Percentiles rank a stretch among this genome's conserved stretches.
phyloP scores from a whole-genome alignment of 78 protist genomes.

The Goniomonas avonlea region DNA sequence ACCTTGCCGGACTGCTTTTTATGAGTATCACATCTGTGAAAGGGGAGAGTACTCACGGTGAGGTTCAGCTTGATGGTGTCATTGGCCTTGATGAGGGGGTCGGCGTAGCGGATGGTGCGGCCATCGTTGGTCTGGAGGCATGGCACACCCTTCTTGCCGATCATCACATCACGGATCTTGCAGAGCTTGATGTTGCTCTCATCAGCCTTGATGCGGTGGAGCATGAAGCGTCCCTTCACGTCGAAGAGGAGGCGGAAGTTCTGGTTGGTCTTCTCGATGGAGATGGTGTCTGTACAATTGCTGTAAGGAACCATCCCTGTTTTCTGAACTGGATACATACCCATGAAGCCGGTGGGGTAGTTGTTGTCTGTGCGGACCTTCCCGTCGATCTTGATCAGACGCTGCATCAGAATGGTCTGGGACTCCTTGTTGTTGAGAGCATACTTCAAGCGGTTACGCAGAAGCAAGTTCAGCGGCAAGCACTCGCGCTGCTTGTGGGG shows the following conservation, averaged over 20 bases:
- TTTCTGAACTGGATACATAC: background rate
- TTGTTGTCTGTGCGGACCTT: conserved; percentile 89
- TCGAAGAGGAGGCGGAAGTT: conserved; percentile 96
- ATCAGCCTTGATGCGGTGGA: conserved; percentile 80
- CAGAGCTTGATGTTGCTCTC: conserved; percentile 93
- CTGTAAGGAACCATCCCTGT: background rate
- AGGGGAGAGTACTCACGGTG: conserved; percentile 58
- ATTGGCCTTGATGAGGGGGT: conserved; percentile 35
- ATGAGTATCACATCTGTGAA: too few relatives aligned
- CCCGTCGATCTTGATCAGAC: conserved; percentile 93
- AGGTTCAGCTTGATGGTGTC: conserved; percentile 71
- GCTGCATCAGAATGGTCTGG: conserved; percentile 75
- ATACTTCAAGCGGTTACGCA: conserved; percentile 96
- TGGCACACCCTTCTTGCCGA: conserved; percentile 84
- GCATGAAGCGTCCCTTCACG: conserved; percentile 94
- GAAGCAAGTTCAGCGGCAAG: conserved; percentile 86
- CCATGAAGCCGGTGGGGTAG: conserved; percentile 99
- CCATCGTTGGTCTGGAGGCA: conserved; percentile 95
- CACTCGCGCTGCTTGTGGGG: conserved; percentile 99
- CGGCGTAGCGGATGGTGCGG: conserved; percentile 98
- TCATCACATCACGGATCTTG: conserved; percentile 53
- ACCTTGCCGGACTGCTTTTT: conserved; percentile 66
- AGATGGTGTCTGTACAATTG: conserved; percentile 76
- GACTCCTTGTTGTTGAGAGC: conserved; percentile 94
- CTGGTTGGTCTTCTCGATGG: conserved; percentile 90